phyloP scores from a whole-genome alignment of 352 stramenopile genomes.

The Pythium pyrilobum region DNA sequence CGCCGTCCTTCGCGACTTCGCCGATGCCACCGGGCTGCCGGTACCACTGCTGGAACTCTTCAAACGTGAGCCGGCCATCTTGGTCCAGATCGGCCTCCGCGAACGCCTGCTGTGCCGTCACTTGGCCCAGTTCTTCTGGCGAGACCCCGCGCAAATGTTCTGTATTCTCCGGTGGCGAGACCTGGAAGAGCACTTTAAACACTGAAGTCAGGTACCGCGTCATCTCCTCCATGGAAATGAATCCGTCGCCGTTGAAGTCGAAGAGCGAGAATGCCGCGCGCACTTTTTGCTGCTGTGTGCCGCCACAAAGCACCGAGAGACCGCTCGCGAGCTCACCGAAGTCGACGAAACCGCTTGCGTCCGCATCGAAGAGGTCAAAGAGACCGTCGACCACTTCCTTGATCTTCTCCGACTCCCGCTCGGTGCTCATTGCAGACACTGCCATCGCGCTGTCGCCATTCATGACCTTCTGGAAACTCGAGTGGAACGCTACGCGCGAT shows the following conservation, averaged over 20 bases:
- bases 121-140: constrained; percentile 71
- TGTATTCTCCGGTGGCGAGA: constrained; percentile 22
- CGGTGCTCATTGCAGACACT: constrained; percentile 7
- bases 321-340: constrained; percentile 82
- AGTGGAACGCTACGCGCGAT: constrained; percentile 66
- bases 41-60: constrained; percentile 88
- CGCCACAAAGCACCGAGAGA: constrained; percentile 75
- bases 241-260: constrained; percentile 87
- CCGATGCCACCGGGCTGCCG: constrained; percentile 62
- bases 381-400: constrained; percentile 55
- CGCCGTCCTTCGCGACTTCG: constrained; percentile 69
- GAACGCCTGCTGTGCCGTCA: constrained; percentile 78
- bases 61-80: constrained; percentile 71
- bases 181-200: constrained; percentile 82
- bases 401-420: constrained; percentile 39
- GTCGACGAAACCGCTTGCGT: constrained; percentile 69
- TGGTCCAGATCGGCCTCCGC: constrained; percentile 59
- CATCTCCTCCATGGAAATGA: constrained; percentile 86
- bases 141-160: constrained; percentile 48
- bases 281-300: constrained; percentile 85
- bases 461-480: constrained; percentile 73
- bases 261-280: constrained; percentile 81
- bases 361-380: constrained; percentile 79
- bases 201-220: constrained; percentile 84
- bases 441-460: constrained; percentile 18